A percentile compares a stretch with the other conserved stretches of the same genome.
phyloP scores from a whole-genome alignment of 371 early-diverging fungal species.

The Syncephalastrum racemosum region DNA sequence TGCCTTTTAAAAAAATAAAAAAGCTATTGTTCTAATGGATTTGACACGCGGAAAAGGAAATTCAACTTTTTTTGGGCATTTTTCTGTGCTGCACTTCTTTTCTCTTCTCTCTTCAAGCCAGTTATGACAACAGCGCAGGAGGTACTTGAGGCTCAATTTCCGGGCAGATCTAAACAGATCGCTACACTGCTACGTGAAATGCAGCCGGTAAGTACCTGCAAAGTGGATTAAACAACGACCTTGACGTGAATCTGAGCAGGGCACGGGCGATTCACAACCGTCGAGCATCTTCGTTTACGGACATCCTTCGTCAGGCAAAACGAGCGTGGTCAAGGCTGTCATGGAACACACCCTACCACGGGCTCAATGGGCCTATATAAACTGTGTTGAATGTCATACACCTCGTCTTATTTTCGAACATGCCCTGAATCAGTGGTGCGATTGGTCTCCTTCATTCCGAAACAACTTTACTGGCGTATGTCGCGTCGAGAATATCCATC shows the following conservation, averaged over 20 bases:
- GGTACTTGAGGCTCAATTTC: conserved; percentile 40
- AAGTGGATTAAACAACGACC: neutral
- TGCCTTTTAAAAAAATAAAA: too few species aligned
- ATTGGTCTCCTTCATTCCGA: conserved; percentile 38
- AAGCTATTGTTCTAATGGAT: too few species aligned
- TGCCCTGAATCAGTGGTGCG: conserved; percentile 60
- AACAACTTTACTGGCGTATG: conserved; percentile 46
- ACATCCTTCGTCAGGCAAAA: conserved; percentile 78
- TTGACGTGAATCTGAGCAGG: conserved; percentile 17
- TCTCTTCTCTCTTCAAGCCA: neutral
- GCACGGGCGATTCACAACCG: conserved; percentile 32
- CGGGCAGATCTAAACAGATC: conserved; percentile 65
- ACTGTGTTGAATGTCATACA: conserved; percentile 75
- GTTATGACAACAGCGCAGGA: conserved; percentile 8
- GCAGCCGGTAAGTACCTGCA: conserved; percentile 41
- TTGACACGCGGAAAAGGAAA: too few species aligned
- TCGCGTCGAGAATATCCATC: conserved; percentile 64
- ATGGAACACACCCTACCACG: conserved; percentile 26
- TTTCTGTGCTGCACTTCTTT: too few species aligned
- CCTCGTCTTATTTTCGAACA: conserved; percentile 77
- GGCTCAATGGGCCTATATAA: conserved; percentile 55
- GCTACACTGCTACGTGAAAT: conserved; percentile 53
- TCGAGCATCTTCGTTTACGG: conserved; percentile 66
- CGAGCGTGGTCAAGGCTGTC: conserved; percentile 52
- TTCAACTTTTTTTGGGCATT: too few species aligned